Evolutionary conservation across 345 rosid genomes (phyloP), one percentile per base, ranked within the genome.

Genomic region (Boechera divaricarpa): DNA sequence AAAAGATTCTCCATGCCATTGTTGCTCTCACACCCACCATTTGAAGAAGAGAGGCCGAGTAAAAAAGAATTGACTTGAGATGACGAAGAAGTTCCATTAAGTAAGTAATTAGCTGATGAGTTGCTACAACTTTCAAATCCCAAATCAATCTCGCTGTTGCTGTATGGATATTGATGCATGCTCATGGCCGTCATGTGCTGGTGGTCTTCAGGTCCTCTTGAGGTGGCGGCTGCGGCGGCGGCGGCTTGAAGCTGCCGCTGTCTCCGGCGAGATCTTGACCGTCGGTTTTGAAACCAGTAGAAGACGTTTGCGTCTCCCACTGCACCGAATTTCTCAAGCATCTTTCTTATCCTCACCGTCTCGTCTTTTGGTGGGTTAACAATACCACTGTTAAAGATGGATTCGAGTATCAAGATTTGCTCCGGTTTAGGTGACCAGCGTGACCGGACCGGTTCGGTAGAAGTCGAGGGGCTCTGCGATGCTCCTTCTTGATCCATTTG

Each of bases 351-450:
- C 70, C 94, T 86, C 54, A 92, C 94, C 2, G 99, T 95, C 74
- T 95, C 99, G 5, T 90, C 95, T 82, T 95, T 95, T 8, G 98
- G 94, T 55, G 99, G 99, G 77, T 95, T 95, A 2, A 95, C 98
- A 88, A 88, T 90, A 31, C 99, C 99, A 71, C 99, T 92, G 63
- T 92, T 95, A 83, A 92, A 95, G 87, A 95, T 90, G 79, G 99
- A 89, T 82, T 95, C 99, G 6, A 95, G 97, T 76, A 95, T 92
- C 82, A 92, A 81, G 84, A 95, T 92, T 83, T 95, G 99, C 79
- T 95, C 99, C 5, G 98, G 96, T 81, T 95, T 95, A 7, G 99
- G 99, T 38, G 97, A 92, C 99, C 99, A 95, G 69, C 99, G 81
- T 51, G 98, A 89, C 79, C 98, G 80, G 42, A 92, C 97, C 2